Evolutionary conservation across 2,329 filamentous ascomycete species (phyloP).

Genomic region (Botrytis elliptica): DNA sequence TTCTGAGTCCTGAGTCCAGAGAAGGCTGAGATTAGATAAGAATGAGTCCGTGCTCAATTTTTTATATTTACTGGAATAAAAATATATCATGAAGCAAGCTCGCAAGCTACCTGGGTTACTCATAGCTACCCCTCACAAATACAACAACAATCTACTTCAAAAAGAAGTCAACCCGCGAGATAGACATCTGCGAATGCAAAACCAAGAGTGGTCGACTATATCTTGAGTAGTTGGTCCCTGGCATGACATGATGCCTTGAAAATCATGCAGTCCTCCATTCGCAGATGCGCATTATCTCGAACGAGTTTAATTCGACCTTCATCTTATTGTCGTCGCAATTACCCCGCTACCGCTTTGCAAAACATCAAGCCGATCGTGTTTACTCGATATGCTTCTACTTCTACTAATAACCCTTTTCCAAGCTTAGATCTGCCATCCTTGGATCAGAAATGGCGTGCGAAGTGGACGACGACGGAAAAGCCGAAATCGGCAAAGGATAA

Average conservation of each 20-base stretch:
- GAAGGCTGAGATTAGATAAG: background rate
- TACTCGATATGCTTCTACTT: background rate
- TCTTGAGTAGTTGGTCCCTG: background rate
- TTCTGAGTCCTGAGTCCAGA: background rate
- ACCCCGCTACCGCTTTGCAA: background rate
- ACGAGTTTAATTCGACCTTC: background rate
- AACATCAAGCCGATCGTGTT: background rate
- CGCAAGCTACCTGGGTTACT: background rate
- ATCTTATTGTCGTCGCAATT: background rate
- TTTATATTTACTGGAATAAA: background rate
- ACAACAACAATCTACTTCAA: background rate
- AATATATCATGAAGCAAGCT: background rate
- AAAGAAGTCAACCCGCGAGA: background rate
- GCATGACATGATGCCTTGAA: conserved; percentile 6
- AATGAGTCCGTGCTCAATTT: conserved; percentile 15
- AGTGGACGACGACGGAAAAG: conserved; percentile 26
- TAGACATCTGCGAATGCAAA: background rate
- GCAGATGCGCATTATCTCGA: conserved; percentile 17
- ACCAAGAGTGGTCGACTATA: background rate
- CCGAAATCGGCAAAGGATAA: background rate
- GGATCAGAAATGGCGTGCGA: conserved; percentile 35
- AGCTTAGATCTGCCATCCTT: conserved; percentile 29
- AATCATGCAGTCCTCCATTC: conserved; percentile 18
- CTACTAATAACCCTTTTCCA: background rate
- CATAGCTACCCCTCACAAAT: background rate